These are phyloP conservation scores for Tolypocladium amazonense DNA, from an alignment of 2,329 filamentous ascomycete species.

Conservation along the genomic window DNA sequence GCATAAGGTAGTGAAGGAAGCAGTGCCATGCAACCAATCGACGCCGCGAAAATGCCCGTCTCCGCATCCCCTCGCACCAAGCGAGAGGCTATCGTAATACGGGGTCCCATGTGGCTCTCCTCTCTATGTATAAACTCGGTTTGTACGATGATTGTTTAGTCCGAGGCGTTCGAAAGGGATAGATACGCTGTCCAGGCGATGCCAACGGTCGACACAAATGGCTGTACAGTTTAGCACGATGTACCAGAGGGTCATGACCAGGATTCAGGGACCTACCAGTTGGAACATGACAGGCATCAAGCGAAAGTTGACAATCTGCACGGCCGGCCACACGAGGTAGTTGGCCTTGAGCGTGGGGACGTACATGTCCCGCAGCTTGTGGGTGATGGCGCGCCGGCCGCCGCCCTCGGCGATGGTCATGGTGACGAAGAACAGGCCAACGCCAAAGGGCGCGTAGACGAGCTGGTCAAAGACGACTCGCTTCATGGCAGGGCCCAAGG, in stretches of 20 bases:
- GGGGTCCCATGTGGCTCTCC: background rate
- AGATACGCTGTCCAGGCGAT: constrained; percentile 98
- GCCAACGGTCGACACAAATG: constrained; percentile 89
- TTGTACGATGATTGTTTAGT: constrained; percentile 35
- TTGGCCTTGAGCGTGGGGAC: constrained; percentile 91
- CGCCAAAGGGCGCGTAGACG: constrained; percentile 80
- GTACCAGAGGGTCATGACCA: background rate
- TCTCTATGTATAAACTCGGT: background rate
- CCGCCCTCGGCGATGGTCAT: constrained; percentile 96
- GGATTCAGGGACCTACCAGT: constrained; percentile 46
- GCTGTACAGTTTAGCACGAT: constrained; percentile 37
- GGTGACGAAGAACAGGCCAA: constrained; percentile 83
- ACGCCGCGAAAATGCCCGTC: background rate
- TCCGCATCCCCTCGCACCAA: background rate
- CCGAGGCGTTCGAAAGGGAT: constrained; percentile 79
- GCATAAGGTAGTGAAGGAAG: background rate
- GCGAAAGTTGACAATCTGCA: constrained; percentile 94
- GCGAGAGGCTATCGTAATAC: background rate
- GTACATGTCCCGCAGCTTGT: constrained; percentile 91
- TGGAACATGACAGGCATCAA: constrained; percentile 93
- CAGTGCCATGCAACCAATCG: background rate
- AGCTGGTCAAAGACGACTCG: constrained; percentile 88
- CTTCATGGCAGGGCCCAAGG: constrained; percentile 72
- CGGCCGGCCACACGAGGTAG: constrained; percentile 87
- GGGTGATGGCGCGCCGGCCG: constrained; percentile 62